Base-by-base conservation (phyloP, 2,329 filamentous ascomycete genomes). In the Verticillium isaacii region DNA sequence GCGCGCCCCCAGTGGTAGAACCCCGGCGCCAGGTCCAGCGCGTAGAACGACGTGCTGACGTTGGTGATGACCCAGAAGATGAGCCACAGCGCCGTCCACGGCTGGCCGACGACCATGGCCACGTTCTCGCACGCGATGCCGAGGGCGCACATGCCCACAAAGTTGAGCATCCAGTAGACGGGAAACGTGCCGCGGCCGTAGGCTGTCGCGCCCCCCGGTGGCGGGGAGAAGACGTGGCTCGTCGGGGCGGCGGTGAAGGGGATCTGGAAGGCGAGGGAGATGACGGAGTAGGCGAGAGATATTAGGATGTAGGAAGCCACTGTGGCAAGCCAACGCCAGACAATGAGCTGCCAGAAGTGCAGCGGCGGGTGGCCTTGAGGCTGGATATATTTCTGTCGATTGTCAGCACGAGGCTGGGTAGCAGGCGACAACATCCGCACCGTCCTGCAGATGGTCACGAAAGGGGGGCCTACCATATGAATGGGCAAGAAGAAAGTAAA, bases 11-110 rank as follows among this genome's bases (percentile, higher is more conserved):
- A 89, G 2, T 72, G 69, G 68, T 85, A 90, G 67, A 89, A 89
- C 0, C 71, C 74, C 0, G 84, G 82, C 2, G 83, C 80, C 29
- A 89, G 74, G 32, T 85, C 83, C 54, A 89, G 75, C 4, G 82
- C 74, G 69, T 89, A 85, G 66, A 89, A 88, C 0, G 79, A 74
- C 0, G 85, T 87, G 0, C 80, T 76, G 0, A 89, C 85, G 67
- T 90, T 90, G 7, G 84, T 82, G 61, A 89, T 86, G 52, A 89
- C 85, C 86, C 85, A 88, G 67, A 88, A 89, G 61, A 89, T 87
- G 2, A 90, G 73, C 80, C 86, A 90, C 0, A 88, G 70, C 0
- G 84, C 80, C 2, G 70, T 71, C 85, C 85, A 89, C 0, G 84
- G 86, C 66, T 82, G 77, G 0, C 84, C 85, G 5, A 89, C 74